A percentile compares a stretch with the other conserved stretches of the same genome.
Conservation (phyloP, 257 asterid species). For the Nicotiana attenuata region DNA sequence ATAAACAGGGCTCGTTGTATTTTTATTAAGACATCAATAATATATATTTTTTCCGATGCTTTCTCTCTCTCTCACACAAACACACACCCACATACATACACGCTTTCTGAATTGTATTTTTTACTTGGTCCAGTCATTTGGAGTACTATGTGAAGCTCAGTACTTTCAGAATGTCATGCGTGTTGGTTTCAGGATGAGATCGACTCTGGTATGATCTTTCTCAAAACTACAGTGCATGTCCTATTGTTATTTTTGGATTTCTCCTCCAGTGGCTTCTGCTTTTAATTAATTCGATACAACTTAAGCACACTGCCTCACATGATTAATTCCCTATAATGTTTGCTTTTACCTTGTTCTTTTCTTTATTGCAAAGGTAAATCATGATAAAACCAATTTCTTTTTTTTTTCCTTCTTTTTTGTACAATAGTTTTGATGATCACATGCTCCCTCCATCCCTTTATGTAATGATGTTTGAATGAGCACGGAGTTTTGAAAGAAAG, state of each 20-base stretch:
- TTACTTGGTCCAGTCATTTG: slow-evolving; percentile 52
- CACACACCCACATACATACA: neutral
- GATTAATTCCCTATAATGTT: neutral
- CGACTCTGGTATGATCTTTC: slow-evolving; percentile 63
- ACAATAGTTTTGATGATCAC: neutral
- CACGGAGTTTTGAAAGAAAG: too few relatives aligned
- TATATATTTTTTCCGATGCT: too few relatives aligned
- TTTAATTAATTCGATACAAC: neutral
- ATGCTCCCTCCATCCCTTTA: too few relatives aligned
- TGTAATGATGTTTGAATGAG: too few relatives aligned
- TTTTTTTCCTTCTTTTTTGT: neutral
- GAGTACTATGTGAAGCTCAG: slow-evolving; percentile 88
- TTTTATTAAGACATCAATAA: too few relatives aligned
- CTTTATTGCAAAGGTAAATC: neutral
- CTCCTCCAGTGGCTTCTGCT: neutral
- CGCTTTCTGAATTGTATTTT: slow-evolving; percentile 1
- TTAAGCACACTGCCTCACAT: neutral
- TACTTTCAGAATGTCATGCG: slow-evolving; percentile 95
- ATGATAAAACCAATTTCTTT: neutral
- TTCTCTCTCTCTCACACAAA: too few relatives aligned
- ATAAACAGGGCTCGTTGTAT: too few relatives aligned
- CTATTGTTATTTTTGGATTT: neutral
- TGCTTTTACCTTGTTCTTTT: neutral
- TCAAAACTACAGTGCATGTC: neutral
- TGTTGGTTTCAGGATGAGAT: slow-evolving; percentile 80